Conservation (phyloP, 2,329 filamentous ascomycete species). For the Aspergillus niger region DNA sequence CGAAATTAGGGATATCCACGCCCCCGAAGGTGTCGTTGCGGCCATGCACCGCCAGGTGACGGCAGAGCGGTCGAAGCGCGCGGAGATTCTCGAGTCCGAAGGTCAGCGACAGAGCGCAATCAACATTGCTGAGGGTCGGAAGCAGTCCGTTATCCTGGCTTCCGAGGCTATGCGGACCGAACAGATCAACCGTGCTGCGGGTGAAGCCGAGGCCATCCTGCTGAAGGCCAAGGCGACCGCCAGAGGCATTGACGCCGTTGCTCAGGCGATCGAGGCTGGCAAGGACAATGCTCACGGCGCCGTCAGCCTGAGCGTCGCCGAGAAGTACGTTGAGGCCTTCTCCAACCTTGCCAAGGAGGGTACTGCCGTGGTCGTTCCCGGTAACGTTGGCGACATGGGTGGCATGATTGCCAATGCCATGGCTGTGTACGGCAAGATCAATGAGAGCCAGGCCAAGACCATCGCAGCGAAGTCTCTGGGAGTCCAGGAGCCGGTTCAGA, state of each 20-base stretch:
- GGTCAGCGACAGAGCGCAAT: constrained; percentile 96
- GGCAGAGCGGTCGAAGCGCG: constrained; percentile 93
- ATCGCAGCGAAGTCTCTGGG: constrained; percentile 50
- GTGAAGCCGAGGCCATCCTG: constrained; percentile 91
- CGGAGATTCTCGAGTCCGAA: constrained; percentile 95
- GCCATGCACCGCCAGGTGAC: constrained; percentile 99
- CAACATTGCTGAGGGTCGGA: constrained; percentile 97
- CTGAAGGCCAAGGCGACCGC: constrained; percentile 86
- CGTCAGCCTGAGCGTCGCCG: constrained; percentile 83
- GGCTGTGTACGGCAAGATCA: constrained; percentile 93
- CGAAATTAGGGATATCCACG: constrained; percentile 98
- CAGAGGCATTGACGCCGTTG: constrained; percentile 82
- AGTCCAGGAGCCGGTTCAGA: constrained; percentile 24
- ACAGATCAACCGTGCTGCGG: constrained; percentile 87
- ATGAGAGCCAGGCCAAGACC: constrained; percentile 71
- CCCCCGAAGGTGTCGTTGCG: constrained; percentile 86
- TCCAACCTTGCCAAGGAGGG: constrained; percentile 90
- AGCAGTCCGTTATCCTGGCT: constrained; percentile 94
- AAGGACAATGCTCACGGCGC: constrained; percentile 76
- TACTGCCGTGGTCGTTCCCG: constrained; percentile 91
- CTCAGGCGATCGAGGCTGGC: constrained; percentile 71
- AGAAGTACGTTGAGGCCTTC: constrained; percentile 98
- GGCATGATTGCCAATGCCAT: constrained; percentile 96
- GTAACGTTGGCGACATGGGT: constrained; percentile 93
- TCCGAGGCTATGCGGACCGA: constrained; percentile 89